These are phyloP conservation scores for Coemansia sp. DNA, from an alignment of 192 early-diverging fungal species.

Conservation along the genomic window DNA sequence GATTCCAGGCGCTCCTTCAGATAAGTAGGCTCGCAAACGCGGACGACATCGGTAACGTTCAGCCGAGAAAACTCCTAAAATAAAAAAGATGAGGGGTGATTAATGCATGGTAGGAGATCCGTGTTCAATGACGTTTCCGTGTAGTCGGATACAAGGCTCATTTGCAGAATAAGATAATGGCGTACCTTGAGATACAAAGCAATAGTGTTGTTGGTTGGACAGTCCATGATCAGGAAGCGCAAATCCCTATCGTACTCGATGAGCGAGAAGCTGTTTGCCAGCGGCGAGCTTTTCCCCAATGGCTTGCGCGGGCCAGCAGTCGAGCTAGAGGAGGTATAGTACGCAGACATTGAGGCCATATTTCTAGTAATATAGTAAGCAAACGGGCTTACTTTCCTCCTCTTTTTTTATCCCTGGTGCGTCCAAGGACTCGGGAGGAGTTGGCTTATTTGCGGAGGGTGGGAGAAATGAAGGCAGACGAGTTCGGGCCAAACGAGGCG, in stretches of 20 bases:
- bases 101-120: background rate
- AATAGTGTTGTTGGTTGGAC: constrained; percentile 80
- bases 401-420: no score
- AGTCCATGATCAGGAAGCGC: constrained; percentile 90
- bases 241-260: constrained; percentile 53
- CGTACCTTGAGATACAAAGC: constrained; percentile 63
- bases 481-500: constrained; percentile 48
- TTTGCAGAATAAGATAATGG: background rate
- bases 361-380: constrained; percentile 4
- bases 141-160: background rate
- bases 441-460: constrained; percentile 22
- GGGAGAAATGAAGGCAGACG: constrained; percentile 45
- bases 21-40: constrained; percentile 90
- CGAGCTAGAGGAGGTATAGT: constrained; percentile 23
- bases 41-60: constrained; percentile 82
- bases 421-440: no score
- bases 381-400: background rate
- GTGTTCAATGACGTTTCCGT: background rate
- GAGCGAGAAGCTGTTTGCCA: constrained; percentile 50
- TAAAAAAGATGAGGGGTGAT: background rate
- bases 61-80: constrained; percentile 63
- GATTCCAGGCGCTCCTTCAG: constrained; percentile 56
- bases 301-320: constrained; percentile 38
- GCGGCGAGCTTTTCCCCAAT: constrained; percentile 45
- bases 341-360: constrained; percentile 42